phyloP scores from a whole-genome alignment of 345 rosid genomes.

The Salix koriyanagi region DNA sequence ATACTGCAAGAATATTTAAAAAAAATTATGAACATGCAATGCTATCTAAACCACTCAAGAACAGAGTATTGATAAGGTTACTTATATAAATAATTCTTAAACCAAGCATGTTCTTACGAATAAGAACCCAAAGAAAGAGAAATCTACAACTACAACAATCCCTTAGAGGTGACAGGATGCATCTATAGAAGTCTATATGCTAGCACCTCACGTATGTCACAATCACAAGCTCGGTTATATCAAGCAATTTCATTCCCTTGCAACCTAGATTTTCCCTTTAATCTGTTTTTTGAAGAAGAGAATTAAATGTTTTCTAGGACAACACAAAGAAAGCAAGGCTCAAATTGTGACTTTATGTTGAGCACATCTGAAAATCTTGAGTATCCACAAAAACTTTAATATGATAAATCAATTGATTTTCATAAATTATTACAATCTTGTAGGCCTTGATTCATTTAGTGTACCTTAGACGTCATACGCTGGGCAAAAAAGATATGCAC shows the following conservation, averaged over 20 bases:
- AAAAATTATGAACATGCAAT: background rate
- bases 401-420: too few species aligned
- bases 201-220: background rate
- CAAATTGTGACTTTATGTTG: too few species aligned
- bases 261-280: background rate
- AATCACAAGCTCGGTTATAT: background rate
- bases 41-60: background rate
- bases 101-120: too few species aligned
- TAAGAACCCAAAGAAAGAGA: too few species aligned
- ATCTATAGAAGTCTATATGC: background rate
- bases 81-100: too few species aligned
- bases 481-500: slow-evolving; percentile 88
- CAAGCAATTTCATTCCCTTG: background rate
- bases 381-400: too few species aligned
- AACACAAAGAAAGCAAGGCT: too few species aligned
- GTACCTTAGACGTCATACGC: slow-evolving; percentile 79
- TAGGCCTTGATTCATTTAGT: background rate
- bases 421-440: too few species aligned
- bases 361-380: too few species aligned
- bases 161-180: too few species aligned
- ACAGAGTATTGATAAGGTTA: background rate
- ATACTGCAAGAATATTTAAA: background rate
- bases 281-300: background rate
- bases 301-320: too few species aligned
- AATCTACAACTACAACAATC: too few species aligned